A percentile compares a stretch with the other conserved stretches of the same genome.
Evolutionary conservation across 2,329 filamentous ascomycete species (phyloP).

Genomic region (Iodosphaeria phyllophila): DNA sequence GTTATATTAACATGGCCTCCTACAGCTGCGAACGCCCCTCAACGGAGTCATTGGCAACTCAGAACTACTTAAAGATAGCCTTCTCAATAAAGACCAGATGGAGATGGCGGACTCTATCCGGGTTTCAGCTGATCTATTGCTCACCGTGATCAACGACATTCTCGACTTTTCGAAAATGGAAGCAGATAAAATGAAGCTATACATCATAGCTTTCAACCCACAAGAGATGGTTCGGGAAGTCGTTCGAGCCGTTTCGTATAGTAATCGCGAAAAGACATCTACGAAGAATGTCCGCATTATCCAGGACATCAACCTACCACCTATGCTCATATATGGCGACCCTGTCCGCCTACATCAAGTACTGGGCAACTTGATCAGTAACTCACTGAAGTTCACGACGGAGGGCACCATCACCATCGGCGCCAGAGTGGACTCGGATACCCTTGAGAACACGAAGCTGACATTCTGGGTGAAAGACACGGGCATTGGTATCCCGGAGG

Average conservation of each 20-base stretch:
- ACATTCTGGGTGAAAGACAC: constrained; percentile 81
- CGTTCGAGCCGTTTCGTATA: constrained; percentile 46
- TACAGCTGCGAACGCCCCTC: constrained; percentile 60
- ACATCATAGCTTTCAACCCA: constrained; percentile 49
- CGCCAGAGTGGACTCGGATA: constrained; percentile 54
- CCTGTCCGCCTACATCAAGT: constrained; percentile 50
- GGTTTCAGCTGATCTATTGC: constrained; percentile 65
- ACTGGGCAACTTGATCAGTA: constrained; percentile 70
- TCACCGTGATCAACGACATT: constrained; percentile 93
- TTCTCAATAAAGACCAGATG: constrained; percentile 55
- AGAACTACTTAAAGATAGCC: constrained; percentile 62
- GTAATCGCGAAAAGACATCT: constrained; percentile 42
- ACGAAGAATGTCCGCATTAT: constrained; percentile 44
- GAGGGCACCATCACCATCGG: constrained; percentile 71
- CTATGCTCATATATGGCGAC: constrained; percentile 53
- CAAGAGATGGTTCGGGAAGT: constrained; percentile 50
- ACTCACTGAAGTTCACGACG: constrained; percentile 88
- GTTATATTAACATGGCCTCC: too few species aligned
- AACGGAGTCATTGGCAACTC: constrained; percentile 83
- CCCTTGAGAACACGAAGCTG: constrained; percentile 49
- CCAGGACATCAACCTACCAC: constrained; percentile 53
- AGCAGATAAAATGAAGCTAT: constrained; percentile 70
- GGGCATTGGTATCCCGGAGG: constrained; percentile 73
- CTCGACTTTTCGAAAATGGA: constrained; percentile 91
- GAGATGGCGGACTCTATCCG: constrained; percentile 81